A percentile compares a stretch with the other conserved stretches of the same genome.
Evolutionary conservation across 2,329 filamentous ascomycete genomes (phyloP).

Genomic region (Chaetomium strumarium): DNA sequence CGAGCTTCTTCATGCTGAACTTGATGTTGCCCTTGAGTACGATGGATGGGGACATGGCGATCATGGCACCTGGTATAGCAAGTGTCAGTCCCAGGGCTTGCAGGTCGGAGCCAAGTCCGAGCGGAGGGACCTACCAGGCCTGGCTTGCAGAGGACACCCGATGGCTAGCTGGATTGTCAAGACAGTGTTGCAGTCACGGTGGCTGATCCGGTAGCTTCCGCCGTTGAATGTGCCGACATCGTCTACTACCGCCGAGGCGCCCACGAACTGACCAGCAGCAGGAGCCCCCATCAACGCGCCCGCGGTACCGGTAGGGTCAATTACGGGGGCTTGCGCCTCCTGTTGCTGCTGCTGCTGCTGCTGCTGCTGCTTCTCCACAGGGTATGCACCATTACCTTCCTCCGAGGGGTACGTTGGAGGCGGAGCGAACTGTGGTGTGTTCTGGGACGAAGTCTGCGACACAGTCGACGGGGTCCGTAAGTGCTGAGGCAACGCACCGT

Average conservation of each 20-base stretch:
- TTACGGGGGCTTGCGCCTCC: conserved; percentile 16
- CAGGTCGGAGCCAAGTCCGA: background rate
- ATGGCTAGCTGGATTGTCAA: conserved; percentile 85
- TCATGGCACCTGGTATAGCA: conserved; percentile 63
- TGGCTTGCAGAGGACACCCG: conserved; percentile 74
- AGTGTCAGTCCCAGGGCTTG: background rate
- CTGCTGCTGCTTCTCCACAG: conserved; percentile 26
- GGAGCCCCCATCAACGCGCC: conserved; percentile 37
- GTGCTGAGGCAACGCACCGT: conserved; percentile 33
- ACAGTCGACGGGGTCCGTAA: conserved; percentile 29
- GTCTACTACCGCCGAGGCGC: conserved; percentile 57
- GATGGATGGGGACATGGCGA: conserved; percentile 87
- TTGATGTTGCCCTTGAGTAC: conserved; percentile 77
- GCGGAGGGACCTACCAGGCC: conserved; percentile 54
- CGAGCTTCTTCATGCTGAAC: conserved; percentile 87
- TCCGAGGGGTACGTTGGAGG: conserved; percentile 30
- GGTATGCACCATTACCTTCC: conserved; percentile 23
- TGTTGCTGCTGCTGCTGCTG: conserved; percentile 17
- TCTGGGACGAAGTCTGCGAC: conserved; percentile 24
- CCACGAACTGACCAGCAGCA: conserved; percentile 53
- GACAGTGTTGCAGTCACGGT: conserved; percentile 85
- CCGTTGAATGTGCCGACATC: conserved; percentile 97
- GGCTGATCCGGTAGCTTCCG: conserved; percentile 87
- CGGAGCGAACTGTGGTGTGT: conserved; percentile 25
- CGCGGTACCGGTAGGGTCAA: conserved; percentile 29